Evolutionary conservation across 306 rosid genomes (phyloP), one percentile per base, ranked within the genome.

Genomic region (Vachellia collinsii): DNA sequence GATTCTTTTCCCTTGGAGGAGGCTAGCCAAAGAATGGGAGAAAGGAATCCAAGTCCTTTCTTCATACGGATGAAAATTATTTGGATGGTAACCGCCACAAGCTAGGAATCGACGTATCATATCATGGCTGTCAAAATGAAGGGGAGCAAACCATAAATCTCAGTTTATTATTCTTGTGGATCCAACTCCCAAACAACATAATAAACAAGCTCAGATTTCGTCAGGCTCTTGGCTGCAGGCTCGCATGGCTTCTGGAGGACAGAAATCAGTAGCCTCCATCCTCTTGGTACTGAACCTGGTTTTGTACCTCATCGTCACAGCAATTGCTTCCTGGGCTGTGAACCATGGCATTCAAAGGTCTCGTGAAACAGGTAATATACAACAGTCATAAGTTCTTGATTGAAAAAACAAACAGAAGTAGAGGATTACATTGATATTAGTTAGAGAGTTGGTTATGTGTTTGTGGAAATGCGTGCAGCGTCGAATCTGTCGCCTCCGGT

Each of bases 301-400:
- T 11, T 64, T 94, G 39, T 94, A 90, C 69, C 88, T 93, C 84
- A 59, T 93, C 70, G 84, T 93, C 1, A 77, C 85, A n/a, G 92
- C 83, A 25, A 89, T 91, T 46, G 92, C 99, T 51, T 82, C 97
- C 36, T 93, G 99, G 99, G 97, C 94, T 8, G 83, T 89, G 66
- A 91, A 91, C 83, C 94, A 94, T 75, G 97, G 92, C 42, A 89
- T 94, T 77, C 80, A 90, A 79, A 88, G 85, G 71, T 74, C 97
- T 73, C 80, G 43, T 2, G 93, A 94, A 81, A 3, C 92, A 82
- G 97, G 99, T 94, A 81, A 3, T 12, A 4, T 29, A 29, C 34
- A 29, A 2, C 34, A 29, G 3, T 11, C 19, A 47, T 4, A 11
- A 11, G 16, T 47, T 47, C 53, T 29, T 29, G 34, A 29, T 29